Percentiles rank a stretch among this genome's conserved stretches.
Evolutionary conservation across 2,329 filamentous ascomycete genomes (phyloP).

Genomic region (Exophiala dermatitidis): DNA sequence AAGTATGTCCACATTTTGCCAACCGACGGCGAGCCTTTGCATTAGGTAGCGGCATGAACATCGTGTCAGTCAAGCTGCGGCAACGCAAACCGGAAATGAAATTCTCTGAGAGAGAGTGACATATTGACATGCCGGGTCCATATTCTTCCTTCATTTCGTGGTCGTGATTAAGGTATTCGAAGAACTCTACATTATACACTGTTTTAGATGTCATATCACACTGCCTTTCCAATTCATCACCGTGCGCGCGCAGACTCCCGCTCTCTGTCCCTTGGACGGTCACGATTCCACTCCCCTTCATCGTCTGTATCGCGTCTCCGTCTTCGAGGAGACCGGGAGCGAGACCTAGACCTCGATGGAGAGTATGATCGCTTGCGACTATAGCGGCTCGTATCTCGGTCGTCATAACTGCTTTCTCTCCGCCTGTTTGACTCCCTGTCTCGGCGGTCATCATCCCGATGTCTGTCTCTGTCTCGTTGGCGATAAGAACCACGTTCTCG

Average conservation of each 20-base stretch:
- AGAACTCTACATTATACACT: too few species aligned
- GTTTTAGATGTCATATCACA: neutral
- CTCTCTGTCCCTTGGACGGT: constrained; percentile 1
- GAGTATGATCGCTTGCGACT: constrained; percentile 33
- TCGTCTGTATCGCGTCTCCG: neutral
- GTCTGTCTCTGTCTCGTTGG: neutral
- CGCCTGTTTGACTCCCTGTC: constrained; percentile 11
- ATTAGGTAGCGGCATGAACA: too few species aligned
- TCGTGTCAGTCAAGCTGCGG: too few species aligned
- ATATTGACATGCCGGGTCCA: too few species aligned
- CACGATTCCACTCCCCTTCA: constrained; percentile 30
- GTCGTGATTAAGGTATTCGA: neutral
- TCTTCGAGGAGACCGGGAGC: constrained; percentile 9
- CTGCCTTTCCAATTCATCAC: neutral
- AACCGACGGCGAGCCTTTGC: too few species aligned
- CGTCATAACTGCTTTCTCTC: constrained; percentile 22
- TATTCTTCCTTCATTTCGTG: too few species aligned
- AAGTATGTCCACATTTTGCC: too few species aligned
- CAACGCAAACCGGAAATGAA: too few species aligned
- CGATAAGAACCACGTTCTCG: constrained; percentile 2
- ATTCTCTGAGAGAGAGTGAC: too few species aligned
- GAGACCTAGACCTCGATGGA: neutral
- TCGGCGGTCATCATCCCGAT: neutral
- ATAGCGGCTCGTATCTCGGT: neutral
- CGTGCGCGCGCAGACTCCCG: neutral